Conservation (phyloP, 176 grass and related monocot species). For the Carex myosuroides region DNA sequence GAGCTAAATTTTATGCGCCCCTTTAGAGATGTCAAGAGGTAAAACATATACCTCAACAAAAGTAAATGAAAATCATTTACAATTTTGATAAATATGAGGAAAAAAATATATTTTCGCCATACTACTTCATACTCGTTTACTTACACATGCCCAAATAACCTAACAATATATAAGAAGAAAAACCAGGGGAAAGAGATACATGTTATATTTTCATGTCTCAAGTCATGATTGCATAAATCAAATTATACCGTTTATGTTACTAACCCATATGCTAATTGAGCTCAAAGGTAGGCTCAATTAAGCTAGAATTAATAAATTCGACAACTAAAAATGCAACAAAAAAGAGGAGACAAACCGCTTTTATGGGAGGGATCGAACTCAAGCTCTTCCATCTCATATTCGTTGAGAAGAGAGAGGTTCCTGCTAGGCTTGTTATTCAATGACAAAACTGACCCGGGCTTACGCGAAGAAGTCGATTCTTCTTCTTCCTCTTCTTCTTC, state of each 20-base stretch:
- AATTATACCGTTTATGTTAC: not conserved
- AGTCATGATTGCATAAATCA: not conserved
- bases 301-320: not conserved
- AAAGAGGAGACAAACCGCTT: constrained; percentile 46
- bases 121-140: too few relatives aligned
- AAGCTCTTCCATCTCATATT: constrained; percentile 77
- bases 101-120: too few relatives aligned
- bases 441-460: constrained; percentile 40
- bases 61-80: too few relatives aligned
- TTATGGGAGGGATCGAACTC: constrained; percentile 56
- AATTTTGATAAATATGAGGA: too few relatives aligned
- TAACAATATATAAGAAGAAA: too few relatives aligned
- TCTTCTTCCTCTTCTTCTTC: constrained; percentile 27
- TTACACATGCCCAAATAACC: too few relatives aligned
- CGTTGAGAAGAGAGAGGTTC: constrained; percentile 60
- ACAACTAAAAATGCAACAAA: not conserved
- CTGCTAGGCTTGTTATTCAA: constrained; percentile 81
- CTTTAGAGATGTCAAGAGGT: not conserved
- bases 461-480: not conserved
- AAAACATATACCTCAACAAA: too few relatives aligned
- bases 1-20: not conserved
- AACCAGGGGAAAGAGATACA: too few relatives aligned
- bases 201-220: too few relatives aligned
- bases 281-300: not conserved
- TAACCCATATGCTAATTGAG: not conserved